phyloP scores from a whole-genome alignment of 805 yeast species.

The Debaryomyces tyrocola region DNA sequence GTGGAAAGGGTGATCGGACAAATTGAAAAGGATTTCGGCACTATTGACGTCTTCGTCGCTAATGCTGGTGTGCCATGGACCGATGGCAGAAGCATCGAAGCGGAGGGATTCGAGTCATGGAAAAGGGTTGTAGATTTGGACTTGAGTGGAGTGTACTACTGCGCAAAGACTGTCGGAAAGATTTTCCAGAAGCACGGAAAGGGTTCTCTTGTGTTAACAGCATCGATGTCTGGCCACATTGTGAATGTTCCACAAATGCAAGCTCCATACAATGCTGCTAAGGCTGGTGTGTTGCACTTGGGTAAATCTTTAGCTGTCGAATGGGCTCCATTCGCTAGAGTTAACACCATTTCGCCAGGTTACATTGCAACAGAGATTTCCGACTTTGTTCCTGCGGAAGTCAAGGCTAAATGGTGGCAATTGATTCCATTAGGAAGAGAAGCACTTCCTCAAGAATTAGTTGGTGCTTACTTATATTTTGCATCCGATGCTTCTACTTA shows the following conservation, averaged over 20 bases:
- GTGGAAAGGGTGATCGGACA: conserved; percentile 51
- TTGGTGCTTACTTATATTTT: conserved; percentile 47
- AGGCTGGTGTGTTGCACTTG: conserved; percentile 45
- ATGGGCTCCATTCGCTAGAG: conserved; percentile 49
- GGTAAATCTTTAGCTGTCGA: conserved; percentile 46
- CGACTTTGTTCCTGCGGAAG: conserved; percentile 32
- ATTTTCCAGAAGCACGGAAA: conserved; percentile 39
- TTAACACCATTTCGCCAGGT: conserved; percentile 45
- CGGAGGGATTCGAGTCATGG: conserved; percentile 35
- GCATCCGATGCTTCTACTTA: conserved; percentile 45
- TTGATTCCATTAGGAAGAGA: conserved; percentile 49
- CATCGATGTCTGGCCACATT: conserved; percentile 50
- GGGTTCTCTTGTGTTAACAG: conserved; percentile 46
- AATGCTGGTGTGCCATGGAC: conserved; percentile 90
- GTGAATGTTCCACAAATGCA: conserved; percentile 47
- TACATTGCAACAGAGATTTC: conserved; percentile 42
- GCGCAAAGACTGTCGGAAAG: conserved; percentile 42
- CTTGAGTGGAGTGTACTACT: conserved; percentile 42
- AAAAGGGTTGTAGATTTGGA: conserved; percentile 39
- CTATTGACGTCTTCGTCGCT: conserved; percentile 80
- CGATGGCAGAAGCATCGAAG: conserved; percentile 50
- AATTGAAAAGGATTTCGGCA: conserved; percentile 69
- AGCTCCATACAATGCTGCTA: conserved; percentile 48
- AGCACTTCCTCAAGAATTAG: conserved; percentile 42
- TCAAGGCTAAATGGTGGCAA: conserved; percentile 38